Conservation (phyloP, 2,329 filamentous ascomycete species). For the Aspergillus sp. region DNA sequence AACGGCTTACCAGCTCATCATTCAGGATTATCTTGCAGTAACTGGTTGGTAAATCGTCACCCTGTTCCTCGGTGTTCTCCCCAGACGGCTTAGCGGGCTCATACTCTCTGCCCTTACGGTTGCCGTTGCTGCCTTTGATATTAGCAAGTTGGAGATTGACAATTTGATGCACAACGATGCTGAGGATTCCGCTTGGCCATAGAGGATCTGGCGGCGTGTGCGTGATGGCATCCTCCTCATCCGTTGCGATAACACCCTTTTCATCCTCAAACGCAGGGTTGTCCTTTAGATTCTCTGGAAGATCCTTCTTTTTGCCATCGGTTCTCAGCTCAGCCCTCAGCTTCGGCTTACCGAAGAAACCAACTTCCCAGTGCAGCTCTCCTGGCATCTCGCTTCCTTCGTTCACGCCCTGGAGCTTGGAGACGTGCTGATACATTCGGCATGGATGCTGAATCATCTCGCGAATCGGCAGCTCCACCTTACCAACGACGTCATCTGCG, state of each 20-base stretch:
- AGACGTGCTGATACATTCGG: conserved; percentile 88
- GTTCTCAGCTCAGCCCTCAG: conserved; percentile 84
- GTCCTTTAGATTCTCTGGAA: conserved; percentile 75
- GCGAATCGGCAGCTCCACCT: conserved; percentile 90
- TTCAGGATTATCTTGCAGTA: conserved; percentile 94
- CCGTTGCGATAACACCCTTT: conserved; percentile 75
- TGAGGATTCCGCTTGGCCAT: conserved; percentile 90
- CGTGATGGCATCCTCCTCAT: conserved; percentile 80
- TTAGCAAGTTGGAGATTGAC: conserved; percentile 93
- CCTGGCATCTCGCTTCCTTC: conserved; percentile 88
- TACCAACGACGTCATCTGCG: conserved; percentile 92
- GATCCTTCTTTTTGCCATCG: conserved; percentile 78
- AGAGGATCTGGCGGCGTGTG: conserved; percentile 94
- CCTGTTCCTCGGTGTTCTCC: conserved; percentile 82
- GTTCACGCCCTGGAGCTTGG: conserved; percentile 80
- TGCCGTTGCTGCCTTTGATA: conserved; percentile 81
- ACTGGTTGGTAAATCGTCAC: conserved; percentile 78
- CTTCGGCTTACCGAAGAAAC: conserved; percentile 89
- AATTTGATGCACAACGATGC: conserved; percentile 88
- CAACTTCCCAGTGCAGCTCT: conserved; percentile 93
- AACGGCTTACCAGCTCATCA: conserved; percentile 69
- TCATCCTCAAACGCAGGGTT: conserved; percentile 82
- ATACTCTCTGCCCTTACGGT: conserved; percentile 81
- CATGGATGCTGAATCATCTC: conserved; percentile 94
- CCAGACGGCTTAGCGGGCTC: conserved; percentile 85